phyloP scores from a whole-genome alignment of 345 rosid species.

The Gossypium anomalum region DNA sequence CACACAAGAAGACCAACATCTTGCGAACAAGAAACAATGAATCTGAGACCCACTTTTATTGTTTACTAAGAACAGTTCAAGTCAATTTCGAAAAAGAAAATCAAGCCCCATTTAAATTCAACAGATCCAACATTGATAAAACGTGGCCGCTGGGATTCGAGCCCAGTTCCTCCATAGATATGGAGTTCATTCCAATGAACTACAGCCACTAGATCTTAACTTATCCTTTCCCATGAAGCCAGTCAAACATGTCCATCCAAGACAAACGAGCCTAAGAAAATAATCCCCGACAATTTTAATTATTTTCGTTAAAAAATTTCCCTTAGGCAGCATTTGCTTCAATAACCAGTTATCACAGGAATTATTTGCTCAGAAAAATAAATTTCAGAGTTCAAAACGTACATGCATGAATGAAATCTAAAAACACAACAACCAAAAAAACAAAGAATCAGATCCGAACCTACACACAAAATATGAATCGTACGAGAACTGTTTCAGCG shows the following conservation, averaged over 20 bases:
- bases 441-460: neutral
- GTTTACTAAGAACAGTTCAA: neutral
- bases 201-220: slow-evolving; percentile 18
- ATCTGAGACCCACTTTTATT: neutral
- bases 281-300: neutral
- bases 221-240: neutral
- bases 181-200: slow-evolving; percentile 26
- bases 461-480: neutral
- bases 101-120: neutral
- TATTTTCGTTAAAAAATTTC: neutral
- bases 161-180: slow-evolving; percentile 48
- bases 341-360: neutral
- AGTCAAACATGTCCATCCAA: neutral
- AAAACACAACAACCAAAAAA: neutral
- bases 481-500: neutral
- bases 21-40: neutral
- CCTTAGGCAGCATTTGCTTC: neutral
- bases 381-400: neutral
- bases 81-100: neutral
- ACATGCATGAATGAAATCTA: neutral
- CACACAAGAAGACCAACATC: neutral
- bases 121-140: neutral
- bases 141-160: slow-evolving; percentile 67
- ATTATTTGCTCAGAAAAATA: neutral
- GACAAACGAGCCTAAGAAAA: slow-evolving; percentile 1